Evolutionary conservation across 2,329 filamentous ascomycete genomes (phyloP), one percentile per base, ranked within the genome.

Genomic region (Penicillium glabrum): DNA sequence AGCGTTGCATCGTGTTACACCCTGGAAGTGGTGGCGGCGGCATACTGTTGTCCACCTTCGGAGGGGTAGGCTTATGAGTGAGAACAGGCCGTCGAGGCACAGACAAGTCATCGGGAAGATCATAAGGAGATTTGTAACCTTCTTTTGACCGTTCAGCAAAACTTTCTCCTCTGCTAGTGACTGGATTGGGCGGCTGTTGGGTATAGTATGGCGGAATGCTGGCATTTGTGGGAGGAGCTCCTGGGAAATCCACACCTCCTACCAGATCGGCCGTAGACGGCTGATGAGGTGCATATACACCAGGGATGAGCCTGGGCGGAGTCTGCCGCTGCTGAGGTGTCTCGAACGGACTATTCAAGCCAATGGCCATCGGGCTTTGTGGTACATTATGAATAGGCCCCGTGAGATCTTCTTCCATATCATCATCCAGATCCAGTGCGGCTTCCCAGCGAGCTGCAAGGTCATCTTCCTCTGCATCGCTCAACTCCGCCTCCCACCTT

Each of bases 61-160:
- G 70, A 55, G 78, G 77, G 6, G 80, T 77, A 44, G 83, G 75
- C 52, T 84, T 83, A 57, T 85, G 84, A 66, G 83, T 80, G 67
- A 83, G 86, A 6, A 79, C 73, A 51, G 88, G 80, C 78, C 89
- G 88, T 72, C 86, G 81, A 67, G 89, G 76, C 26, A 74, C 72
- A 26, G 81, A 84, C 29, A 99, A 83, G 53, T 97, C 93, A 75
- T 95, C 90, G 4, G 95, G 95, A 21, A 99, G 81, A 76, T 99
- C 96, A 67, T 97, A 99, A 0, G 95, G 95, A 21, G 93, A 98
- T 48, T 89, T 84, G 72, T 99, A 99, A 8, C 93, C 93, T 54
- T 90, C 90, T 75, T 96, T 98, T 3, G 91, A 80, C 73, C 96
- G 96, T 73, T 93, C 89, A 6, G 85, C 91, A 74, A 96, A 99